phyloP scores from a whole-genome alignment of 2,329 filamentous ascomycete species.

The Meredithiella fracta region DNA sequence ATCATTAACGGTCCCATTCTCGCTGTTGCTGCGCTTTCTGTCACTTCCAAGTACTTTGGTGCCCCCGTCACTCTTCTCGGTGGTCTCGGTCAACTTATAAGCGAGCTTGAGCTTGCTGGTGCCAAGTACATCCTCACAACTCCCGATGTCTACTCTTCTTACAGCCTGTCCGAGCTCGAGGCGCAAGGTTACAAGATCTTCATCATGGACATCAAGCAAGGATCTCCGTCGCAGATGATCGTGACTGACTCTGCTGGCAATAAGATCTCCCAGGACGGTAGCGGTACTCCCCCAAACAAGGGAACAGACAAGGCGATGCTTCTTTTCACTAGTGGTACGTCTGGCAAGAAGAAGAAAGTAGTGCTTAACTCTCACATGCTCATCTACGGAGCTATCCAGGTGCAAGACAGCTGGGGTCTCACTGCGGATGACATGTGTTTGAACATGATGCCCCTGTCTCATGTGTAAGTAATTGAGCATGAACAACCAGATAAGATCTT shows the following conservation, averaged over 20 bases:
- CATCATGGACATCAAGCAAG: slow-evolving; percentile 23
- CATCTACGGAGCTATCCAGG: slow-evolving; percentile 33
- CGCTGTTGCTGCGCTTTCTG: slow-evolving; percentile 33
- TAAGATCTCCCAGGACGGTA: slow-evolving; percentile 11
- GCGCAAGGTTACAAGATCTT: slow-evolving; percentile 23
- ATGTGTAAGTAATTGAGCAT: slow-evolving; percentile 27
- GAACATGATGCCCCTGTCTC: slow-evolving; percentile 44
- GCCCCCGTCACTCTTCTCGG: slow-evolving; percentile 35
- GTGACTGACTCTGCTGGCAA: slow-evolving; percentile 16
- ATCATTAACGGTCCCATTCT: slow-evolving; percentile 37
- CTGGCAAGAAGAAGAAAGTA: slow-evolving; percentile 41
- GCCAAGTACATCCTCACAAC: slow-evolving; percentile 32
- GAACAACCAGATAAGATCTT: neutral
- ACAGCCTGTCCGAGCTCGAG: slow-evolving; percentile 20
- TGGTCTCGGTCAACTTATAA: slow-evolving; percentile 32
- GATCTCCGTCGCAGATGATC: slow-evolving; percentile 17
- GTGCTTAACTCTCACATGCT: slow-evolving; percentile 35
- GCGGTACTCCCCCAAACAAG: slow-evolving; percentile 21
- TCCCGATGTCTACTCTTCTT: slow-evolving; percentile 23
- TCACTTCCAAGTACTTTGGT: slow-evolving; percentile 33
- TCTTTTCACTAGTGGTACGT: slow-evolving; percentile 41
- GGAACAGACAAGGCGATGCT: slow-evolving; percentile 33
- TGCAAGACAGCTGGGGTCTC: slow-evolving; percentile 37
- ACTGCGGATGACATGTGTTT: slow-evolving; percentile 31
- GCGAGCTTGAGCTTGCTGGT: slow-evolving; percentile 31